Conservation (phyloP, 140 eudicot species). For the Senecio squalidus region DNA sequence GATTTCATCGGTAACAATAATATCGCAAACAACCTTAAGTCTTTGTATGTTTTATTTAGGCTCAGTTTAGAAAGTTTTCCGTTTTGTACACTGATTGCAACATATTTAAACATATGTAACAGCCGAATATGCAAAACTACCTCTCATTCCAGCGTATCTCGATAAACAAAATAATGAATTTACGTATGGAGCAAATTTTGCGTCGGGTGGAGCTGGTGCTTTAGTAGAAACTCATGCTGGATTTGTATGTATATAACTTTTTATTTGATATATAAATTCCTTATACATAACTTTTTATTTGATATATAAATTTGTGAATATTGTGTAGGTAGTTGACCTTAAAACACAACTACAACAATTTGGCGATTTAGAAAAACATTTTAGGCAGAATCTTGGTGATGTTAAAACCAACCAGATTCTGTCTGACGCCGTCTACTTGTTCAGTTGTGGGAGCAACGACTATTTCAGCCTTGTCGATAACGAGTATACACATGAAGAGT, state of each 20-base stretch:
- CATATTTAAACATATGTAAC: neutral
- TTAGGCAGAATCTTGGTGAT: conserved; percentile 31
- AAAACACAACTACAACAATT: conserved; percentile 34
- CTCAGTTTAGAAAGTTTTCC: neutral
- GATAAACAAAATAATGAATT: conserved; percentile 25
- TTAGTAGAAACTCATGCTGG: conserved; percentile 36
- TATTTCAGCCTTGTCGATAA: conserved; percentile 24
- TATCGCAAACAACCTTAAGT: neutral
- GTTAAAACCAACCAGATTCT: conserved; percentile 20
- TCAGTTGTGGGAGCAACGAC: conserved; percentile 45
- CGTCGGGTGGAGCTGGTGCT: conserved; percentile 53
- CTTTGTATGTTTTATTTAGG: neutral
- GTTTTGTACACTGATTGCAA: neutral
- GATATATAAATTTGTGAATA: too few species aligned
- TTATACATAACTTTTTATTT: too few species aligned
- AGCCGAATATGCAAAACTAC: neutral
- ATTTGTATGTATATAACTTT: conserved; percentile 15
- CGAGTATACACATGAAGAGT: conserved; percentile 23
- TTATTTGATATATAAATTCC: neutral
- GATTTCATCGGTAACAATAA: conserved; percentile 24
- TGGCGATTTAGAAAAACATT: conserved; percentile 15
- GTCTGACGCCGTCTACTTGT: conserved; percentile 36
- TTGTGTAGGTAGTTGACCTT: conserved; percentile 38
- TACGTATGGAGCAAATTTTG: conserved; percentile 42
- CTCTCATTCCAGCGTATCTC: conserved; percentile 31